phyloP scores from a whole-genome alignment of 2,329 filamentous ascomycete genomes.

The Fusarium nisikadoi region DNA sequence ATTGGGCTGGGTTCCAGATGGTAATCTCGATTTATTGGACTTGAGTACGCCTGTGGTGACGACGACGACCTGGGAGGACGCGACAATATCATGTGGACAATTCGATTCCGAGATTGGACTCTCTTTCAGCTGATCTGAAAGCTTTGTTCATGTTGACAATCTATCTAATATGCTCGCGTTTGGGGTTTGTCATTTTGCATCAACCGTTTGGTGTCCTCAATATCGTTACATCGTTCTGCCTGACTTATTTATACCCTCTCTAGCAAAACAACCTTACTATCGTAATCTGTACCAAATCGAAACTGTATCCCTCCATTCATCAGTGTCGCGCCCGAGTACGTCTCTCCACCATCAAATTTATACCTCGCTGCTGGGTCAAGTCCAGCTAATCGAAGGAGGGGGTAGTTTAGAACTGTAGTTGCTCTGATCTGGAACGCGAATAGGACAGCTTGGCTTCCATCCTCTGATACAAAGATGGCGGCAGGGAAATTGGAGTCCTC shows the following conservation, averaged over 20 bases:
- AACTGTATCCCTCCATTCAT: slow-evolving; percentile 71
- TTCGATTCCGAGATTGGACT: slow-evolving; percentile 3
- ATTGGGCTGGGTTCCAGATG: slow-evolving; percentile 1
- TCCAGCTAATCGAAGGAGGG: slow-evolving; percentile 65
- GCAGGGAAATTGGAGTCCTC: slow-evolving; percentile 71
- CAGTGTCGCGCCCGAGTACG: slow-evolving; percentile 67
- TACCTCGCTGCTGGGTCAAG: slow-evolving; percentile 66
- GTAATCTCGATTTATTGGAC: slow-evolving; percentile 22
- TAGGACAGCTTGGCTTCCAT: slow-evolving; percentile 61
- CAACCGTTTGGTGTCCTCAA: background rate
- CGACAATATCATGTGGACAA: background rate
- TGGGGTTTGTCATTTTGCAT: fast-evolving
- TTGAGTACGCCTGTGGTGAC: slow-evolving; percentile 18
- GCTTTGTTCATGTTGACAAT: background rate
- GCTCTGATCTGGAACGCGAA: slow-evolving; percentile 70
- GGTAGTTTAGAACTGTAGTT: slow-evolving; percentile 61
- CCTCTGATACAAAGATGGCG: slow-evolving; percentile 66
- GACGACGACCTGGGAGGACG: slow-evolving; percentile 6
- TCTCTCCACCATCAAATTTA: slow-evolving; percentile 60
- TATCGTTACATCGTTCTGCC: background rate
- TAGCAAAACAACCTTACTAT: slow-evolving; percentile 67
- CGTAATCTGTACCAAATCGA: slow-evolving; percentile 62
- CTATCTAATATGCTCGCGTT: background rate
- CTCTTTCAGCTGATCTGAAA: background rate
- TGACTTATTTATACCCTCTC: slow-evolving; percentile 49